A percentile compares a stretch with the other conserved stretches of the same genome.
Evolutionary conservation across 768 basidiomycete species (phyloP).

Genomic region (Lactarius pseudohatsudake): DNA sequence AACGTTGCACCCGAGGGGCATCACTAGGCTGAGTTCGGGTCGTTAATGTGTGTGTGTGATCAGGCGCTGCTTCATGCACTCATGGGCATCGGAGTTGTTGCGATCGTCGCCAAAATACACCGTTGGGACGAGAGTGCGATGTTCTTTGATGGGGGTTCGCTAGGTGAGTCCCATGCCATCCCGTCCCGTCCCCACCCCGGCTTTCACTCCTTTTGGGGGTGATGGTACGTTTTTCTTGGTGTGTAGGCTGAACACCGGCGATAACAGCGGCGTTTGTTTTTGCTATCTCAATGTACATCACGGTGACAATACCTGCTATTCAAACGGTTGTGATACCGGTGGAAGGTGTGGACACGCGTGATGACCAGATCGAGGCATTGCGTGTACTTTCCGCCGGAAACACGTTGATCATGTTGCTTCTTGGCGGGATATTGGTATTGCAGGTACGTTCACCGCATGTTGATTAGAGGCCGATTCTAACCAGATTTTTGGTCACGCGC

Average conservation of each 20-base stretch:
- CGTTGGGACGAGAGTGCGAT: constrained; percentile 91
- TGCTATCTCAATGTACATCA: constrained; percentile 74
- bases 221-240: background rate
- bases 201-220: background rate
- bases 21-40: background rate
- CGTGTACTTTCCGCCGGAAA: constrained; percentile 84
- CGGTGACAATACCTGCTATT: constrained; percentile 76
- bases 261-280: constrained; percentile 70
- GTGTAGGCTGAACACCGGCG: background rate
- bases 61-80: constrained; percentile 88
- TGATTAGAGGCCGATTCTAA: constrained; percentile 10
- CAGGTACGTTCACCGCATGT: constrained; percentile 53
- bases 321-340: constrained; percentile 70
- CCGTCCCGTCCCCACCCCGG: background rate
- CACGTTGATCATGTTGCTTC: constrained; percentile 70
- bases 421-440: constrained; percentile 63
- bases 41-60: constrained; percentile 3
- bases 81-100: constrained; percentile 72
- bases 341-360: constrained; percentile 51
- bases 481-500: constrained; percentile 14
- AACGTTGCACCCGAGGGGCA: constrained; percentile 8
- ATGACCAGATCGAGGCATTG: constrained; percentile 75
- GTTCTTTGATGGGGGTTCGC: constrained; percentile 89
- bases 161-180: constrained; percentile 54
- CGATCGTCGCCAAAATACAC: constrained; percentile 75